Conservation (phyloP, 2,329 filamentous ascomycete genomes). For the Aspergillus tubingensis region DNA sequence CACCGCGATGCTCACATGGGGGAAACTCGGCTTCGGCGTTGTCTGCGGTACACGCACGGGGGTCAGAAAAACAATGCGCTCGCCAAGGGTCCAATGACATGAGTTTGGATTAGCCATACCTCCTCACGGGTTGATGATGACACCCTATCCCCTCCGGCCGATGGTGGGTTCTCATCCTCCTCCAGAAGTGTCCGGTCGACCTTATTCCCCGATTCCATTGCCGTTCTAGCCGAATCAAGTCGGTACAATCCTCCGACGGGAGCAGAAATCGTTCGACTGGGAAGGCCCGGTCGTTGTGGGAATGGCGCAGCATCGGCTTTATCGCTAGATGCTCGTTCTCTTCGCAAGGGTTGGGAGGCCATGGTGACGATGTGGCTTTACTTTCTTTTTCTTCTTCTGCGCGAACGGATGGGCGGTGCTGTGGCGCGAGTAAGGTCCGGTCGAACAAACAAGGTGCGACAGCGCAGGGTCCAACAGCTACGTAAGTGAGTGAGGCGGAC, state of each 20-base stretch:
- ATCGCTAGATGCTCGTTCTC: constrained; percentile 38
- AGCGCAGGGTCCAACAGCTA: constrained; percentile 31
- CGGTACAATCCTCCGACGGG: constrained; percentile 34
- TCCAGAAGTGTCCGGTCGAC: constrained; percentile 30
- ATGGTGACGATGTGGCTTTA: constrained; percentile 19
- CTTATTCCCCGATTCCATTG: constrained; percentile 21
- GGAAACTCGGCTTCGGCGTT: constrained; percentile 37
- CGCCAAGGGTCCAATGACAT: neutral
- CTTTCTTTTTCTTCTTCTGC: neutral
- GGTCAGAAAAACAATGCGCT: constrained; percentile 12
- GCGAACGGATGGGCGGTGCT: constrained; percentile 16
- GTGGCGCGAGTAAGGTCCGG: constrained; percentile 17
- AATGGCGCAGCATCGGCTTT: constrained; percentile 28
- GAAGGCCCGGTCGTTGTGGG: constrained; percentile 35
- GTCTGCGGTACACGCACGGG: constrained; percentile 21
- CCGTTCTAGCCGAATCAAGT: constrained; percentile 26
- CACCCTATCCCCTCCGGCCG: constrained; percentile 15
- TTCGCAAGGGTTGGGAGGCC: constrained; percentile 30
- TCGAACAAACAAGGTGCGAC: constrained; percentile 24
- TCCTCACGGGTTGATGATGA: neutral
- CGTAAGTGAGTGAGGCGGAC: constrained; percentile 28
- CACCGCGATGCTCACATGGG: constrained; percentile 61
- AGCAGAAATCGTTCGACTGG: constrained; percentile 38
- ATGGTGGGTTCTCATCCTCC: constrained; percentile 30
- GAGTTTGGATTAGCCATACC: constrained; percentile 25